These are phyloP conservation scores for Boletus sp. DNA, from an alignment of 768 basidiomycete species.

Conservation along the genomic window DNA sequence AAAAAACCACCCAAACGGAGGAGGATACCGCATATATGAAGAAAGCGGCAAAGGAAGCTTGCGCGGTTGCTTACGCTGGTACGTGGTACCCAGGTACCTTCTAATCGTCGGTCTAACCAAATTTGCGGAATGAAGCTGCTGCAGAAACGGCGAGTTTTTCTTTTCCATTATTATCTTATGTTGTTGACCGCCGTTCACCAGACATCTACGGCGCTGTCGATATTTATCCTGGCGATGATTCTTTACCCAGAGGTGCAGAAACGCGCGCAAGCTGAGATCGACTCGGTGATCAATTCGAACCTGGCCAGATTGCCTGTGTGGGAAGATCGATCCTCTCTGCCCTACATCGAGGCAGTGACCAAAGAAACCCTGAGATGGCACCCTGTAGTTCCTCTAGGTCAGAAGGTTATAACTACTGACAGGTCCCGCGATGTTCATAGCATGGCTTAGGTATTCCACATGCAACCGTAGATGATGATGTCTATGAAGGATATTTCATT, in stretches of 20 bases:
- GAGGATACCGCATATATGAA: neutral
- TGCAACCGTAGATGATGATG: constrained; percentile 34
- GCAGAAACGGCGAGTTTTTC: constrained; percentile 8
- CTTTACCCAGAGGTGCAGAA: constrained; percentile 15
- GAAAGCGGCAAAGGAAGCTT: constrained; percentile 7
- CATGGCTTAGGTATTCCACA: constrained; percentile 22
- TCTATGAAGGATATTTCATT: constrained; percentile 45
- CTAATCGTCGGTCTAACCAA: neutral
- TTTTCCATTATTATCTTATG: neutral
- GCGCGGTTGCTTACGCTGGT: constrained; percentile 12
- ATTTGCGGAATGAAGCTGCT: constrained; percentile 1
- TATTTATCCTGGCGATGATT: constrained; percentile 13
- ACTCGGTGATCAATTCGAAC: constrained; percentile 4
- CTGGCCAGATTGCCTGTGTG: constrained; percentile 13
- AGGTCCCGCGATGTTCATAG: neutral
- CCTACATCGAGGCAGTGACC: constrained; percentile 10
- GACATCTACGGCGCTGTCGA: constrained; percentile 5
- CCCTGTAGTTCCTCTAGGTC: constrained; percentile 12
- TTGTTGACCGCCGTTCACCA: neutral
- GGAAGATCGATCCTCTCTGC: constrained; percentile 11
- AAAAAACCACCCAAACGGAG: neutral
- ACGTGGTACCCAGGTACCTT: neutral
- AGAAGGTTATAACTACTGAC: neutral
- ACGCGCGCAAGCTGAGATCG: constrained; percentile 14
- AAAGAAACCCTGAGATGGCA: constrained; percentile 11